These are phyloP conservation scores for Plasmodium relictum DNA, from an alignment of 169 alveolate genomes.

Conservation along the genomic window DNA sequence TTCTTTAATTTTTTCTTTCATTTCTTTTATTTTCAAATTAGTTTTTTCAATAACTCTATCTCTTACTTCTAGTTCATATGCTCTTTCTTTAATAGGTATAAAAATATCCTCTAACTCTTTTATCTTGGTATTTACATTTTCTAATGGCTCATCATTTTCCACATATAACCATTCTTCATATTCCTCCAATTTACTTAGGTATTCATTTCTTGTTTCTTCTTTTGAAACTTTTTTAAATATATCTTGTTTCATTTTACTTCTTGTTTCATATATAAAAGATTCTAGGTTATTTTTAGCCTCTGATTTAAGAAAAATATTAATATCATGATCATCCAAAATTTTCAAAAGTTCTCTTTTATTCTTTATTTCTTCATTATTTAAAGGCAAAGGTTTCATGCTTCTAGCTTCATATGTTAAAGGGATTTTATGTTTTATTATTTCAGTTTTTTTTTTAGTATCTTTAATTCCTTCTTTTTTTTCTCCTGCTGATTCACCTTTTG, in stretches of 20 bases:
- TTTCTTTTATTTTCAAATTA: slow-evolving; percentile 40
- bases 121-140: slow-evolving; percentile 63
- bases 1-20: slow-evolving; percentile 35
- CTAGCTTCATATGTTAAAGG: slow-evolving; percentile 29
- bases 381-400: slow-evolving; percentile 41
- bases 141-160: slow-evolving; percentile 77
- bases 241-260: slow-evolving; percentile 76
- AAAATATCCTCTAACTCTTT: slow-evolving; percentile 65
- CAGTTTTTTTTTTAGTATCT: slow-evolving; percentile 6
- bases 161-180: slow-evolving; percentile 76
- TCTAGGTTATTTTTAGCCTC: slow-evolving; percentile 66
- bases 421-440: slow-evolving; percentile 46
- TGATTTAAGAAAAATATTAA: slow-evolving; percentile 54
- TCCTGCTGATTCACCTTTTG: neutral
- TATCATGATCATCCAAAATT: slow-evolving; percentile 68
- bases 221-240: slow-evolving; percentile 59
- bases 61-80: slow-evolving; percentile 64
- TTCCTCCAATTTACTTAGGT: slow-evolving; percentile 62
- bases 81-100: slow-evolving; percentile 74
- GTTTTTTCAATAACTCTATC: slow-evolving; percentile 44
- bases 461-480: slow-evolving; percentile 18
- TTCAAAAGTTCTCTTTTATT: slow-evolving; percentile 49
- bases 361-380: slow-evolving; percentile 64
- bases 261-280: slow-evolving; percentile 72
- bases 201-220: slow-evolving; percentile 43